Base-by-base conservation (phyloP, 2,329 filamentous ascomycete species). In the Alternaria solani region DNA sequence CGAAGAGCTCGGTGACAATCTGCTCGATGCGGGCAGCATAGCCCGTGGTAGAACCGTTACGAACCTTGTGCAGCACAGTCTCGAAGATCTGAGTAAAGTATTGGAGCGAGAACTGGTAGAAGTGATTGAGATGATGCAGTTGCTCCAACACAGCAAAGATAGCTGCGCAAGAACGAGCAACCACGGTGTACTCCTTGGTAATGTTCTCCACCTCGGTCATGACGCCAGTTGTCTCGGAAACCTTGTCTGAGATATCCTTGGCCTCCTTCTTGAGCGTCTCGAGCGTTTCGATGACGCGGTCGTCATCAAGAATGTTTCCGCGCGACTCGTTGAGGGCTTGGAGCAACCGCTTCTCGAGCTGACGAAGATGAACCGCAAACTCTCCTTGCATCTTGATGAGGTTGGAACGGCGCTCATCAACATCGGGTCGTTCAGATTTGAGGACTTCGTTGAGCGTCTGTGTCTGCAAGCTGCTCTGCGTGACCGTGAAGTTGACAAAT, bases 71-170 rank as follows among this genome's bases (percentile, higher is more conserved):
- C 39, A 99, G 85, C 7, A 99, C 95, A 6, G 91, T 88, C 76
- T 96, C 92, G 86, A 99, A 99, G 70, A 99, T 99, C 77, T 97
- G 92, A 56, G 97, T 87, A 81, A 99, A 99, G 81, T 97, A 99
- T 79, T 97, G 94, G 61, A 99, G 86, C 38, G 95, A 99, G 85
- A 99, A 99, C 78, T 98, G 96, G 80, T 99, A 99, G 81, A 98
- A 98, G 83, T 98, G 95, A 79, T 99, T 97, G 78, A 99, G 89
- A 76, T 97, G 96, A 80, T 98, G 94, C 59, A 99, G 87, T 79
- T 99, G 94, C 81, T 99, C 96, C 62, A 99, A 84, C 14, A 99
- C 92, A 32, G 96, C 93, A 78, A 98, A 99, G 42, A 99, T 94
- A 56, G 95, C 94, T 81, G 94, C 97, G 86, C 95, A 99, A 42